Percentiles rank a stretch among this genome's conserved stretches.
Evolutionary conservation across 768 basidiomycete genomes (phyloP).

Genomic region (Rhizopogon vesiculosus): DNA sequence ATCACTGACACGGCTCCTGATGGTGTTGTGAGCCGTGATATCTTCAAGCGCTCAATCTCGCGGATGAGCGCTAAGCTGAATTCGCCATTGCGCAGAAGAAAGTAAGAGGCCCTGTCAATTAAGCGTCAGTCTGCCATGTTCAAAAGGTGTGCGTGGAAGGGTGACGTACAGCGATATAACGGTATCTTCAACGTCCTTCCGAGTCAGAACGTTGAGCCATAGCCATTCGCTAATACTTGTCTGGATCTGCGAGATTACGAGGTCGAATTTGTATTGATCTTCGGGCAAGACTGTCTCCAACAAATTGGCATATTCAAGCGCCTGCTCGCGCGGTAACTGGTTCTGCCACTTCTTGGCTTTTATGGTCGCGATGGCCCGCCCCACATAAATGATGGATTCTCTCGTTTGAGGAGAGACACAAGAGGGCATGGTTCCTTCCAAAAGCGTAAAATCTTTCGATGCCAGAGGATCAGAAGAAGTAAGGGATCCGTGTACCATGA

Average conservation of each 20-base stretch:
- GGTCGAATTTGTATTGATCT: constrained; percentile 74
- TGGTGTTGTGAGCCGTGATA: constrained; percentile 68
- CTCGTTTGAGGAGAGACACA: constrained; percentile 68
- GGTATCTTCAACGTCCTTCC: constrained; percentile 76
- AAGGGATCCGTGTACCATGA: constrained; percentile 76
- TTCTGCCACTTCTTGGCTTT: constrained; percentile 75
- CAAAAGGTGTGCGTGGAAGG: not conserved
- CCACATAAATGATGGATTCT: constrained; percentile 84
- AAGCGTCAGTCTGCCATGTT: constrained; percentile 8
- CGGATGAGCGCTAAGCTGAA: constrained; percentile 80
- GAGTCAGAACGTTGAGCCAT: constrained; percentile 85
- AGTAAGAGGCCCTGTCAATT: constrained; percentile 70
- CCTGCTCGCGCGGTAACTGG: constrained; percentile 66
- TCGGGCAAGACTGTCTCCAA: constrained; percentile 68
- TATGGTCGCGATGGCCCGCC: constrained; percentile 81
- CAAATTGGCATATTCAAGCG: constrained; percentile 58
- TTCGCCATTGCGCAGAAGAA: constrained; percentile 84
- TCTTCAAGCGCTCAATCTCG: constrained; percentile 81
- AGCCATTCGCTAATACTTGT: constrained; percentile 90
- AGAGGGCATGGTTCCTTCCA: constrained; percentile 66
- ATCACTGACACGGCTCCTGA: constrained; percentile 71
- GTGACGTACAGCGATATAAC: constrained; percentile 74
- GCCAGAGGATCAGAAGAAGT: constrained; percentile 59
- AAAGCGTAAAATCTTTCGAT: constrained; percentile 51
- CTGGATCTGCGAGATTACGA: constrained; percentile 68